A percentile compares a stretch with the other conserved stretches of the same genome.
phyloP scores from a whole-genome alignment of 768 basidiomycete species.

The Rhizopogon vinicolor region DNA sequence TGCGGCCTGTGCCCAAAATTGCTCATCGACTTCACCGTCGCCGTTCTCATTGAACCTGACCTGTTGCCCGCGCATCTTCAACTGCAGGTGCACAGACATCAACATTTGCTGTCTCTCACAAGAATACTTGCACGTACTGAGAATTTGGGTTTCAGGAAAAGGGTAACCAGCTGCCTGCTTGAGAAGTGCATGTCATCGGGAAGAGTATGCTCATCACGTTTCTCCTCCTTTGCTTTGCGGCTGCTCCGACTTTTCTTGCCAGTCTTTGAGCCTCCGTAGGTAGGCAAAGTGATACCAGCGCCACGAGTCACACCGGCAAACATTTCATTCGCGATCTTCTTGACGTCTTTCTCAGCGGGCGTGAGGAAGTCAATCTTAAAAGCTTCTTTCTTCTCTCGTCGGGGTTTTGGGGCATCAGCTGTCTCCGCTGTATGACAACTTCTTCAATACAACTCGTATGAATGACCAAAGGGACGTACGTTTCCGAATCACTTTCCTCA shows the following conservation, averaged over 20 bases:
- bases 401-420: slow-evolving; percentile 41
- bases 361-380: slow-evolving; percentile 79
- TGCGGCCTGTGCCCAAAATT: slow-evolving; percentile 96
- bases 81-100: slow-evolving; percentile 36
- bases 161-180: slow-evolving; percentile 79
- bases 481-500: slow-evolving; percentile 74
- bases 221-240: slow-evolving; percentile 51
- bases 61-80: slow-evolving; percentile 83
- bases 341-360: slow-evolving; percentile 53
- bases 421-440: slow-evolving; percentile 42
- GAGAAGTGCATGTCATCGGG: slow-evolving; percentile 99
- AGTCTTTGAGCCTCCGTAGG: slow-evolving; percentile 32
- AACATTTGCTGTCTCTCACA: slow-evolving; percentile 4
- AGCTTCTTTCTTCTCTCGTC: slow-evolving; percentile 73
- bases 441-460: slow-evolving; percentile 1
- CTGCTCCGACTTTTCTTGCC: slow-evolving; percentile 35
- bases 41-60: slow-evolving; percentile 50
- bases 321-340: slow-evolving; percentile 61
- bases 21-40: slow-evolving; percentile 91
- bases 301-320: slow-evolving; percentile 77
- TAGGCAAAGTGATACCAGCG: slow-evolving; percentile 63
- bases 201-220: slow-evolving; percentile 69
- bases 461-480: slow-evolving; percentile 40
- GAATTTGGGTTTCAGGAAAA: slow-evolving; percentile 97
- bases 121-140: slow-evolving; percentile 50